phyloP scores from a whole-genome alignment of 176 grass and related monocot genomes.

The Juncus effusus region DNA sequence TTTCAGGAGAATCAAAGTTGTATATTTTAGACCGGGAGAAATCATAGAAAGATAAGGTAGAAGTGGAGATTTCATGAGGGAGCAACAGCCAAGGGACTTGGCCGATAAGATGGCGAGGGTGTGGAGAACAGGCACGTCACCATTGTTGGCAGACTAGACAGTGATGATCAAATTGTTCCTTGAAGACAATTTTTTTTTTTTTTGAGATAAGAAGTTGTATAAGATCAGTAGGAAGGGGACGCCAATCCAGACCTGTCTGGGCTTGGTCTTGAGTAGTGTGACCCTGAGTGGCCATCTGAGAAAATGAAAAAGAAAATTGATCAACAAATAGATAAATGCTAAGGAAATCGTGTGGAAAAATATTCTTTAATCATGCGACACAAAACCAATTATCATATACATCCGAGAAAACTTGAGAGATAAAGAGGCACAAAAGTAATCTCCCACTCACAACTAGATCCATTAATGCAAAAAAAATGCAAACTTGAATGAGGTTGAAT shows the following conservation, averaged over 20 bases:
- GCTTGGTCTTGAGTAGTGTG: too few species aligned
- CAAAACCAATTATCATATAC: too few species aligned
- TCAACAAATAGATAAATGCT: too few species aligned
- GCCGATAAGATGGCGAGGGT: background rate
- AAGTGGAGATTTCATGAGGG: background rate
- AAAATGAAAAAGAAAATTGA: too few species aligned
- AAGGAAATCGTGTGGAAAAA: too few species aligned
- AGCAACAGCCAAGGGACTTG: conserved; percentile 2
- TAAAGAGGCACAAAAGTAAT: too few species aligned
- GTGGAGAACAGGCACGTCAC: background rate
- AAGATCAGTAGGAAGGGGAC: background rate
- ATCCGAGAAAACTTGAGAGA: too few species aligned
- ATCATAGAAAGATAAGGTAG: conserved; percentile 4
- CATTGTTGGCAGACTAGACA: conserved; percentile 4
- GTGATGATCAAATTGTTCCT: background rate
- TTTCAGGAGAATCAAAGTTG: background rate
- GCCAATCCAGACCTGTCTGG: conserved; percentile 4
- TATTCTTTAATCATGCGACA: too few species aligned
- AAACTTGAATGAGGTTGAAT: too few species aligned
- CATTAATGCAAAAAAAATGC: too few species aligned
- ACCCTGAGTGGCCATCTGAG: too few species aligned
- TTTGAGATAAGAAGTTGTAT: background rate
- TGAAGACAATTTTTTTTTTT: conserved; percentile 7
- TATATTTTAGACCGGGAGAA: conserved; percentile 4
- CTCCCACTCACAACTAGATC: too few species aligned